Base-by-base conservation (phyloP, 495 filamentous ascomycete species). In the Usnea hakonensis region DNA sequence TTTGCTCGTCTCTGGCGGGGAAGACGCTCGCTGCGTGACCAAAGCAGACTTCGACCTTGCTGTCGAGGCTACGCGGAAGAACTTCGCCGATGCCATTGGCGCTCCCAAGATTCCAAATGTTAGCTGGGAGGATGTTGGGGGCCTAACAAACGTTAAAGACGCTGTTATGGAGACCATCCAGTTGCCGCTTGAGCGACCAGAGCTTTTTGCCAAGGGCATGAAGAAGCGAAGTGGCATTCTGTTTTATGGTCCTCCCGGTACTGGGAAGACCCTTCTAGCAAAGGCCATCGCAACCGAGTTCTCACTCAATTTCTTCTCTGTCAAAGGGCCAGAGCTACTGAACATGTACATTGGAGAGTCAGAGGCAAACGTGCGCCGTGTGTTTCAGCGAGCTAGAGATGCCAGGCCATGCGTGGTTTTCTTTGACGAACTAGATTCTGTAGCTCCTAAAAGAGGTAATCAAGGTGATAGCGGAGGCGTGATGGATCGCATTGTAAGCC, bases 331-430 rank as follows among this genome's bases (percentile, higher is more conserved):
- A 1, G 94, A 98, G 75, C 74, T 98, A 68, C 84, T 98, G 21
- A 98, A 98, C 70, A 98, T 97, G 94, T 98, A 98, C 70, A 97
- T 98, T 71, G 94, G 94, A 74, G 94, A 97, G 74, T 96, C 91
- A 11, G 94, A 98, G 78, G 95, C 95, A 53, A 97, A 97, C 69
- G 94, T 98, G 14, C 87, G 94, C 4, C 82, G 95, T 7, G 95
- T 98, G 4, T 98, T 98, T 78, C 93, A 96, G 75, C 82, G 91
- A 16, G 94, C 94, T 10, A 80, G 95, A 11, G 94, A 97, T 75
- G 94, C 94, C 11, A 79, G 93, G n/a, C 94, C 94, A 2, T 98
- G 94, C 66, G 93, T 97, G 48, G 94, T 98, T 30, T 98, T 98
- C 81, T 98, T 98, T 67, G 94, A 99, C 67, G 94, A 99, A 74